phyloP scores from a whole-genome alignment of 495 filamentous ascomycete genomes.

The Monascus purpureus region DNA sequence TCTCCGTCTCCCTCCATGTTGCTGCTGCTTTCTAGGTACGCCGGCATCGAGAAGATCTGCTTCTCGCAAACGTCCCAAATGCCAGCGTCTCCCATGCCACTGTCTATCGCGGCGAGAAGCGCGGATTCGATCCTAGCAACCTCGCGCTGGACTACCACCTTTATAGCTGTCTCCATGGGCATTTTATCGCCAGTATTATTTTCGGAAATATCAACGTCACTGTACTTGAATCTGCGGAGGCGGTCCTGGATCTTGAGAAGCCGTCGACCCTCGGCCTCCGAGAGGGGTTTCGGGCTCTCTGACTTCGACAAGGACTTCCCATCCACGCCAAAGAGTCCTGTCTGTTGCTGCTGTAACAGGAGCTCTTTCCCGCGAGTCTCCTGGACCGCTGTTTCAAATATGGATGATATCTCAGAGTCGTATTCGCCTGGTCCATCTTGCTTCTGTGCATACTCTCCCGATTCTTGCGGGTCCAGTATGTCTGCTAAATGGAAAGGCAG shows the following conservation, averaged over 20 bases:
- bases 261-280: constrained; percentile 2
- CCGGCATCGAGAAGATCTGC: constrained; percentile 52
- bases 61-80: constrained; percentile 59
- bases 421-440: background rate
- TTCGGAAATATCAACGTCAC: constrained; percentile 12
- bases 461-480: background rate
- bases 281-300: background rate
- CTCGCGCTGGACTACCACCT: constrained; percentile 17
- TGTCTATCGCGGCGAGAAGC: constrained; percentile 15
- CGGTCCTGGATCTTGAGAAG: background rate
- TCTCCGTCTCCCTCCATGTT: background rate
- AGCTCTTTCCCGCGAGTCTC: constrained; percentile 7
- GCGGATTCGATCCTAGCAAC: constrained; percentile 11
- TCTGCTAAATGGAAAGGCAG: background rate
- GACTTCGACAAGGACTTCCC: background rate
- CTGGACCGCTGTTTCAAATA: constrained; percentile 16
- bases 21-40: constrained; percentile 20
- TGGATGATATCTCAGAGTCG: constrained; percentile 8
- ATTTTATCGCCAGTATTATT: constrained; percentile 6
- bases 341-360: no score
- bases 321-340: background rate
- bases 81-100: constrained; percentile 45
- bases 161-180: constrained; percentile 11
- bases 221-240: constrained; percentile 4
- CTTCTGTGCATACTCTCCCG: background rate